phyloP scores from a whole-genome alignment of 257 asterid species.

The Parsonsia alboflavescens region DNA sequence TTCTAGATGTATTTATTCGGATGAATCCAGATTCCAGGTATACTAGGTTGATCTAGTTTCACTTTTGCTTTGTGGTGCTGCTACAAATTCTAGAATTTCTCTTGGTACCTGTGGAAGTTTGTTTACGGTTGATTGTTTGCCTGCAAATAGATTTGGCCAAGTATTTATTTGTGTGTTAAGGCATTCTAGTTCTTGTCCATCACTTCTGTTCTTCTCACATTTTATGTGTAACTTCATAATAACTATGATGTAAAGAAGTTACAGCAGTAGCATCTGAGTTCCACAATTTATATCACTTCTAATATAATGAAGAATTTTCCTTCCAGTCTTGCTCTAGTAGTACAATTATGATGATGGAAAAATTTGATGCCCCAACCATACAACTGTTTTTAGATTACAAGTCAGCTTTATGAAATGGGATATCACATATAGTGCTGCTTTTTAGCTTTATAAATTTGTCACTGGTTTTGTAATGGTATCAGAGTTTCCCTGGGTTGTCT shows the following conservation, averaged over 20 bases:
- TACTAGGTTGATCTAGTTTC: neutral
- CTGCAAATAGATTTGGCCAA: neutral
- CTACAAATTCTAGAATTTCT: neutral
- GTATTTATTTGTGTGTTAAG: neutral
- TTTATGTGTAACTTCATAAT: neutral
- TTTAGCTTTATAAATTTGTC: neutral
- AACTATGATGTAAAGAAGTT: neutral
- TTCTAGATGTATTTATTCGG: constrained; percentile 68
- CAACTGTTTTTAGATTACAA: neutral
- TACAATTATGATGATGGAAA: neutral
- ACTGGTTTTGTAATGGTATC: neutral
- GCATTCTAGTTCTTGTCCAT: neutral
- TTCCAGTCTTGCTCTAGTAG: neutral
- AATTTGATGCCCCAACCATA: neutral
- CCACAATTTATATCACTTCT: neutral
- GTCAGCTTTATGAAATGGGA: too few species aligned
- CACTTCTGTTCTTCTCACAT: neutral
- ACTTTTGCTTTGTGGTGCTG: neutral
- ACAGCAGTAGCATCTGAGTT: neutral
- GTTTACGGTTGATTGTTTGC: neutral
- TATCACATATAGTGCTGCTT: neutral
- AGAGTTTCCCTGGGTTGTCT: neutral
- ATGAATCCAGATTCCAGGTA: constrained; percentile 94
- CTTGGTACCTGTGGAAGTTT: neutral
- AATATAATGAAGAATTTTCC: neutral